These are phyloP conservation scores for Cutaneotrichosporon arboriforme DNA, from an alignment of 1,284 basidiomycete genomes.

Conservation along the genomic window DNA sequence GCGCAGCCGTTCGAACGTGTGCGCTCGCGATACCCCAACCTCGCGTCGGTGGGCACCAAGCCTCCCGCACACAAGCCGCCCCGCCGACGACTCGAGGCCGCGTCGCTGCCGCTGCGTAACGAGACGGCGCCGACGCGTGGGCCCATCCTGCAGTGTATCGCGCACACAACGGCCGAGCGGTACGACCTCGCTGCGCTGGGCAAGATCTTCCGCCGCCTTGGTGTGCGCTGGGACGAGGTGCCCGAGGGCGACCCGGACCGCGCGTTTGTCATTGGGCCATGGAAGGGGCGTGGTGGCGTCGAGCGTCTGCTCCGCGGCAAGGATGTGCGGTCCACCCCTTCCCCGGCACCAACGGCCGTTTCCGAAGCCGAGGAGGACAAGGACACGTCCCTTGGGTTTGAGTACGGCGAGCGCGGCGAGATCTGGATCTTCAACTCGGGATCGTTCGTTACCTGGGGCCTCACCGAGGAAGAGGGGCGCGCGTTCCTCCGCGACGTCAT, in stretches of 20 bases:
- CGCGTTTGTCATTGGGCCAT: conserved; percentile 45
- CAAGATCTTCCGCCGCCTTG: conserved; percentile 27
- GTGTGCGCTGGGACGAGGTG: conserved; percentile 45
- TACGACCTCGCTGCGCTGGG: conserved; percentile 44
- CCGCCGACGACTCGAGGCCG: conserved; percentile 46
- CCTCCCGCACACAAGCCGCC: conserved; percentile 41
- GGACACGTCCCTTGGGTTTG: conserved; percentile 35
- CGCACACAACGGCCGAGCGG: conserved; percentile 47
- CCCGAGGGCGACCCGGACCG: conserved; percentile 44
- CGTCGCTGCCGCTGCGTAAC: conserved; percentile 44
- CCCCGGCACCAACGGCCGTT: too few species aligned
- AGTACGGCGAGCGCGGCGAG: conserved; percentile 65
- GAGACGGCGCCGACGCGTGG: conserved; percentile 42
- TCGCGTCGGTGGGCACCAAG: neutral
- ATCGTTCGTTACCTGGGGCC: conserved; percentile 80
- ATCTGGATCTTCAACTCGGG: conserved; percentile 80
- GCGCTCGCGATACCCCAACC: neutral
- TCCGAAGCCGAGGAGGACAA: conserved; percentile 46
- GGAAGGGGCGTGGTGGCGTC: conserved; percentile 44
- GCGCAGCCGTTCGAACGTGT: neutral
- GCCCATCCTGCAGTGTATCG: conserved; percentile 46
- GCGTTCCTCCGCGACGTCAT: conserved; percentile 64
- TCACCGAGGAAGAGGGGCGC: conserved; percentile 69
- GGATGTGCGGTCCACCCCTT: conserved; percentile 19
- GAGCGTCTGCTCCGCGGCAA: conserved; percentile 37